A percentile compares a stretch with the other conserved stretches of the same genome.
phyloP scores from a whole-genome alignment of 257 asterid genomes.

The Cruciata laevipes region DNA sequence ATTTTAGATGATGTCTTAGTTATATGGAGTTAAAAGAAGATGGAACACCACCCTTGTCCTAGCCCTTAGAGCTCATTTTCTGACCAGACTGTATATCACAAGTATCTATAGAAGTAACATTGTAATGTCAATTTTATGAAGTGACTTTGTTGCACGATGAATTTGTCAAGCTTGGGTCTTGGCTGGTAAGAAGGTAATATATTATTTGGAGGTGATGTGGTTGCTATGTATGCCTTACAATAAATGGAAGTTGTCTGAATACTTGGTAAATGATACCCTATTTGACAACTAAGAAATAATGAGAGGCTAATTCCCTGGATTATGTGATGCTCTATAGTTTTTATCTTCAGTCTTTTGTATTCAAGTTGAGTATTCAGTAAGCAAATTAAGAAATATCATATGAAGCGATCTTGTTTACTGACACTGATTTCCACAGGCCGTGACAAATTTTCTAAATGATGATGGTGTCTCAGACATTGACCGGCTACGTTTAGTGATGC shows the following conservation, averaged over 20 bases:
- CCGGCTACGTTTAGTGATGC: slow-evolving; percentile 87
- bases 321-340: not conserved
- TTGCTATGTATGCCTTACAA: too few relatives aligned
- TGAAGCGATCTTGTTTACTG: not conserved
- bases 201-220: not conserved
- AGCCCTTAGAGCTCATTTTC: not conserved
- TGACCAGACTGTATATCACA: not conserved
- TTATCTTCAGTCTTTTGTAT: not conserved
- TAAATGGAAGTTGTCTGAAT: too few relatives aligned
- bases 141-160: slow-evolving; percentile 2
- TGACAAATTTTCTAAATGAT: slow-evolving; percentile 69
- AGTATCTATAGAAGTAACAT: not conserved
- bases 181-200: not conserved
- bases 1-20: not conserved
- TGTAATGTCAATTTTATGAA: too few relatives aligned
- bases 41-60: not conserved
- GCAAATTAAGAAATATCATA: not conserved
- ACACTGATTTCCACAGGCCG: slow-evolving; percentile 55
- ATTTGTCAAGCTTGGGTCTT: not conserved
- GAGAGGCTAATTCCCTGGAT: not conserved
- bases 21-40: not conserved
- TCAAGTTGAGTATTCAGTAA: not conserved
- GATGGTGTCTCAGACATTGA: slow-evolving; percentile 81
- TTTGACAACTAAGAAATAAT: not conserved
- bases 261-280: not conserved